These are phyloP conservation scores for Phytopythium boreale DNA, from an alignment of 352 stramenopile genomes.

Conservation along the genomic window DNA sequence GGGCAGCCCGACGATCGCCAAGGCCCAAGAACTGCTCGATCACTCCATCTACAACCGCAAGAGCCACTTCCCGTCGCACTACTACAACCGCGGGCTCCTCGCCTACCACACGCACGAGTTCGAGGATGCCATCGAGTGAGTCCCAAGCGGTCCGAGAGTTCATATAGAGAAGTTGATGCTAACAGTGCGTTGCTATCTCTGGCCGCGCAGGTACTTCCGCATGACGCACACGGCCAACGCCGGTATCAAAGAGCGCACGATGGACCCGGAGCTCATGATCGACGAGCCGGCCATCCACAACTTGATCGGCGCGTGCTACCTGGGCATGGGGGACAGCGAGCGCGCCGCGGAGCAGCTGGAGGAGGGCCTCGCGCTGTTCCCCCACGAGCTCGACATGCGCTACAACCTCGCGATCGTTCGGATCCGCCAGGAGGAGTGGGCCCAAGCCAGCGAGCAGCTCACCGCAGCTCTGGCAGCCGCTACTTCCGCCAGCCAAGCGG, in stretches of 20 bases:
- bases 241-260: conserved; percentile 22
- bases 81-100: conserved; percentile 31
- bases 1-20: conserved; percentile 24
- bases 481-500: conserved; percentile 12
- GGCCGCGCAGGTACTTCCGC: conserved; percentile 15
- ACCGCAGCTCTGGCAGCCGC: conserved; percentile 14
- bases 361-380: conserved; percentile 29
- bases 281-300: conserved; percentile 38
- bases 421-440: conserved; percentile 12
- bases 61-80: conserved; percentile 36
- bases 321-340: conserved; percentile 20
- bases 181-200: background rate
- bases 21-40: conserved; percentile 28
- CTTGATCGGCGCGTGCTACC: conserved; percentile 35
- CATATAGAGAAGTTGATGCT: background rate
- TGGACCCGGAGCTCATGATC: conserved; percentile 42
- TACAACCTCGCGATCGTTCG: conserved; percentile 48
- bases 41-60: conserved; percentile 18
- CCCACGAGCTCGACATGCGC: conserved; percentile 35
- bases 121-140: conserved; percentile 24
- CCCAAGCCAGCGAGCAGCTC: conserved; percentile 22
- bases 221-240: conserved; percentile 29
- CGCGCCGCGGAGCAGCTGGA: conserved; percentile 30
- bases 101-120: conserved; percentile 34
- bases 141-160: background rate